Evolutionary conservation across 1,139 yeast genomes (phyloP), one percentile per base, ranked within the genome.

Genomic region (Wickerhamomyces sp.): DNA sequence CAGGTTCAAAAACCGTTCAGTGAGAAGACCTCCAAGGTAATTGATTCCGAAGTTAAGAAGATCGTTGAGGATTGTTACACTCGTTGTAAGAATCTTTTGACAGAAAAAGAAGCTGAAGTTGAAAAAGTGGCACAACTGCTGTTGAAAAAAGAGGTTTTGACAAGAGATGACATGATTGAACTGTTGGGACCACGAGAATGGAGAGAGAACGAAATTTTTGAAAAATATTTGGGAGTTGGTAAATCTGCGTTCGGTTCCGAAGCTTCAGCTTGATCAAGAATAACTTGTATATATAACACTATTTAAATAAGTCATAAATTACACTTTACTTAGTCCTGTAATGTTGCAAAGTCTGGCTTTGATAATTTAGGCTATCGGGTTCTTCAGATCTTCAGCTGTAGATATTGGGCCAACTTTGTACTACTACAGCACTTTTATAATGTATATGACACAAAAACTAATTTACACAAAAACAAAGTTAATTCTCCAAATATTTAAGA

Each of bases 181-280:
- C 61, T 89, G 35, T 68, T 89, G 35, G 97, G 97, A 2, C 82
- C 84, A 50, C 73, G 97, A 45, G 96, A 96, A 11, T 89, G 82
- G 70, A 82, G 85, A 6, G 96, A 88, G 55, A 41, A 88, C 52
- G 96, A 87, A 52, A 96, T 96, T 4, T 89, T 89, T 65, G 95
- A 87, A 61, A 88, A 89, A 59, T 91, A 91, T 56, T 32, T 49
- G 33, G 51, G 58, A 69, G 40, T 62, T 32, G 49, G 48, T 18
- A 39, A 36, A 21, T 38, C 40, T 37, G 41, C 45, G n/a, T 44
- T 46, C 6, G 45, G 49, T 7, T 44, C 47, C 18, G 37, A 43
- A 12, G n/a, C n/a, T n/a, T n/a, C n/a, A n/a, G n/a, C n/a, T n/a
- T n/a, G n/a, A n/a, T n/a, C n/a, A n/a, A n/a, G n/a, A n/a, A n/a